These are phyloP conservation scores for Theobroma cacao DNA, from an alignment of 345 rosid species.

Conservation along the genomic window DNA sequence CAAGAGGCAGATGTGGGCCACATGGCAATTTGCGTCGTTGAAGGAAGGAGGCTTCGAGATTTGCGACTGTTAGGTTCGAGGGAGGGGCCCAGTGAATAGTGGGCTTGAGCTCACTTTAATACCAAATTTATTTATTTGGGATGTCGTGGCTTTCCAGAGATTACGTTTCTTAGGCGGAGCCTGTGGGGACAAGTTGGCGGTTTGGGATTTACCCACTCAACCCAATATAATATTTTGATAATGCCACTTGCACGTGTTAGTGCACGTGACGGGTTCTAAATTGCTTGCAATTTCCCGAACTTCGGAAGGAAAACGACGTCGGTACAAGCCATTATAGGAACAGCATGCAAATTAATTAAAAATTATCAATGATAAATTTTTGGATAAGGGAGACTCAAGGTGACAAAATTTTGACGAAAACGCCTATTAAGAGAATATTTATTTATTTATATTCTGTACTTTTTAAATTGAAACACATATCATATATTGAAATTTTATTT, in stretches of 20 bases:
- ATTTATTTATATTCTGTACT: no score
- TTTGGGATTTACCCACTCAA: not conserved
- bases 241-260: not conserved
- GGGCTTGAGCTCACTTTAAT: not conserved
- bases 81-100: not conserved
- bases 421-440: not conserved
- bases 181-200: not conserved
- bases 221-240: not conserved
- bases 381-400: not conserved
- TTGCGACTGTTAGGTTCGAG: not conserved
- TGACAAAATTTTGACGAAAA: not conserved
- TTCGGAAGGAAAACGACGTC: not conserved
- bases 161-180: not conserved
- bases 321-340: not conserved
- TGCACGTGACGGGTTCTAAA: not conserved
- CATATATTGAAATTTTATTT: no score
- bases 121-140: not conserved
- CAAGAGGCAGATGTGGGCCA: not conserved
- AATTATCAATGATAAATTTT: not conserved
- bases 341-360: not conserved
- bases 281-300: not conserved
- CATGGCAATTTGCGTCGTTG: not conserved
- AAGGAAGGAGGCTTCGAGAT: constrained; percentile 1
- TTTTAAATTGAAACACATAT: no score
- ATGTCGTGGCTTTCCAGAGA: not conserved